Evolutionary conservation across 148 eudicot species (phyloP).

Genomic region (Persicaria maculosa): DNA sequence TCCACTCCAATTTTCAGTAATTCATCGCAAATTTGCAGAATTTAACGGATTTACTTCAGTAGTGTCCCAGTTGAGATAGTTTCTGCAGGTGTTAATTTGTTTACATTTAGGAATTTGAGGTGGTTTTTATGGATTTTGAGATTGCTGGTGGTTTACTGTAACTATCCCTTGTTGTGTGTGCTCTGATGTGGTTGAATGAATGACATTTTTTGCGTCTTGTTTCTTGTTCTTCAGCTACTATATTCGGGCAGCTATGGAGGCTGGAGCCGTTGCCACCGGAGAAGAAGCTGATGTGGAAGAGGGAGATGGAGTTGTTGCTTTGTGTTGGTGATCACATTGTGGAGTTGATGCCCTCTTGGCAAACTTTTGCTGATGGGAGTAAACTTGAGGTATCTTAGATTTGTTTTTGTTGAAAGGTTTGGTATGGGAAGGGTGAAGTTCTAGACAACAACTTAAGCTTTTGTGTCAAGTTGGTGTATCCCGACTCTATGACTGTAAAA

Average conservation of each 20-base stretch:
- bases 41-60: neutral
- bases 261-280: conserved; percentile 69
- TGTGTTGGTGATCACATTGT: conserved; percentile 90
- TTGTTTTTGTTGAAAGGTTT: neutral
- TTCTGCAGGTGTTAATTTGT: neutral
- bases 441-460: too few relatives aligned
- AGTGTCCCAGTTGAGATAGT: neutral
- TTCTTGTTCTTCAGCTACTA: conserved; percentile 40
- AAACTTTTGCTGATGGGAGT: conserved; percentile 81
- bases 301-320: conserved; percentile 89
- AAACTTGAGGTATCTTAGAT: conserved; percentile 66
- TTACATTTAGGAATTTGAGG: neutral
- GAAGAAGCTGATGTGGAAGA: conserved; percentile 82
- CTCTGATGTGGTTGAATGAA: neutral
- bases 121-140: neutral
- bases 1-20: neutral
- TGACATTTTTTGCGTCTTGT: conserved; percentile 4
- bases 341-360: conserved; percentile 86
- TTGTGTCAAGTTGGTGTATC: too few relatives aligned
- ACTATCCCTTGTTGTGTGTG: neutral
- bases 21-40: neutral
- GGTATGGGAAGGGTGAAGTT: too few relatives aligned
- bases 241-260: conserved; percentile 97
- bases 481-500: too few relatives aligned
- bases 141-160: neutral